These are phyloP conservation scores for Lactarius pseudohatsudake DNA, from an alignment of 768 basidiomycete species.

Conservation along the genomic window DNA sequence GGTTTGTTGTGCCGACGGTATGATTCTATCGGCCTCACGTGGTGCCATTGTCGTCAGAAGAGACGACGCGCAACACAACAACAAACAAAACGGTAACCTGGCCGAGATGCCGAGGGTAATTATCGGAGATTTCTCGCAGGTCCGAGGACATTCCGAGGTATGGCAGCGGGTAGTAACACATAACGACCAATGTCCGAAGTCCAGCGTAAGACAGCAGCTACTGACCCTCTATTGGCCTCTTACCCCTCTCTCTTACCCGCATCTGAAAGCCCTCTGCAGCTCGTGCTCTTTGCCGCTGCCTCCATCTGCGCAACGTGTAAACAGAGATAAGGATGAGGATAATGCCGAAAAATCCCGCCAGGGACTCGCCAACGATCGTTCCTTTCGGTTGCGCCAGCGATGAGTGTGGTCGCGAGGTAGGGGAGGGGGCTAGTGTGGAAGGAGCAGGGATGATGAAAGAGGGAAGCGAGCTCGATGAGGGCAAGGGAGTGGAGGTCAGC, in stretches of 20 bases:
- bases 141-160: too few relatives aligned
- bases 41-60: slow-evolving; percentile 8
- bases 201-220: background rate
- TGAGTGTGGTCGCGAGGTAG: slow-evolving; percentile 12
- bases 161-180: background rate
- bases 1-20: slow-evolving; percentile 36
- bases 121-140: background rate
- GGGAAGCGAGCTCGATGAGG: slow-evolving; percentile 27
- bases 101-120: background rate
- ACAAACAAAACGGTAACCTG: background rate
- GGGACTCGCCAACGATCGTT: slow-evolving; percentile 29
- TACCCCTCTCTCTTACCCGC: slow-evolving; percentile 6
- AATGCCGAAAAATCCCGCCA: slow-evolving; percentile 31
- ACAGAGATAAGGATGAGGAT: slow-evolving; percentile 20
- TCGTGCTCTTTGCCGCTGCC: slow-evolving; percentile 3
- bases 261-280: slow-evolving; percentile 19
- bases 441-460: slow-evolving; percentile 27
- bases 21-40: slow-evolving; percentile 27
- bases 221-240: background rate
- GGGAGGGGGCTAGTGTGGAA: slow-evolving; percentile 11
- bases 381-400: slow-evolving; percentile 28
- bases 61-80: background rate
- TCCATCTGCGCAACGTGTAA: slow-evolving; percentile 18
- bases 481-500: slow-evolving; percentile 19
- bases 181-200: background rate